Percentiles rank a stretch among this genome's conserved stretches.
Conservation (phyloP, 2,329 filamentous ascomycete genomes). For the Emydomyces testavorans region DNA sequence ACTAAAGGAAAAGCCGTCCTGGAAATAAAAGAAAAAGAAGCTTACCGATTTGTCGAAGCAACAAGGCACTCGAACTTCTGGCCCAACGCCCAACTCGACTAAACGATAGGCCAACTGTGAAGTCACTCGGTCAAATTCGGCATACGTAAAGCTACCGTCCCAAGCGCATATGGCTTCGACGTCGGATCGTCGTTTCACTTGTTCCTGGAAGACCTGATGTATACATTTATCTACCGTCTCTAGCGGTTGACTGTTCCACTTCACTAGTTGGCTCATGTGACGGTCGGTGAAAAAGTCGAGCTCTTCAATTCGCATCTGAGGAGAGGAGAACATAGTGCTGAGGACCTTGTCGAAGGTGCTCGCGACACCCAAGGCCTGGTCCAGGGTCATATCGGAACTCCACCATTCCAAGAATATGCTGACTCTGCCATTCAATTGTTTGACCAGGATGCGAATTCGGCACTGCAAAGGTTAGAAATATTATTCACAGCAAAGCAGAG, state of each 20-base stretch:
- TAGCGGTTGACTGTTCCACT: constrained; percentile 41
- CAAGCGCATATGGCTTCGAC: constrained; percentile 19
- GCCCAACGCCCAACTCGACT: constrained; percentile 28
- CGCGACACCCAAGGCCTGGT: constrained; percentile 38
- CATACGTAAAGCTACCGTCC: constrained; percentile 29
- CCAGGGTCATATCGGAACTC: constrained; percentile 28
- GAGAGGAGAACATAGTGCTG: constrained; percentile 35
- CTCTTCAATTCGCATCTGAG: constrained; percentile 35
- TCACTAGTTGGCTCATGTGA: constrained; percentile 45
- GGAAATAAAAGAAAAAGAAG: too few relatives aligned
- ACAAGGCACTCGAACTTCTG: constrained; percentile 29
- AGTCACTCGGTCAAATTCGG: constrained; percentile 29
- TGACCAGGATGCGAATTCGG: constrained; percentile 28
- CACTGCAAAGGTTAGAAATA: constrained; percentile 21
- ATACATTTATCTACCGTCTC: constrained; percentile 31
- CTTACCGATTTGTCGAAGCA: constrained; percentile 36
- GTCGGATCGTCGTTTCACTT: constrained; percentile 25
- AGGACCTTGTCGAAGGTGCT: constrained; percentile 46
- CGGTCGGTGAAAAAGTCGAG: constrained; percentile 46
- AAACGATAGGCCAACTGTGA: constrained; percentile 28
- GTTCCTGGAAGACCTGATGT: constrained; percentile 30
- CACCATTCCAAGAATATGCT: constrained; percentile 32
- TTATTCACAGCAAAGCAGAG: not conserved
- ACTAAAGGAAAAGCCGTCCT: too few relatives aligned
- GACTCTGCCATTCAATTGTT: constrained; percentile 26